Percentiles rank a stretch among this genome's conserved stretches.
Conservation (phyloP, 2,329 filamentous ascomycete species). For the Talaromyces verruculosus region DNA sequence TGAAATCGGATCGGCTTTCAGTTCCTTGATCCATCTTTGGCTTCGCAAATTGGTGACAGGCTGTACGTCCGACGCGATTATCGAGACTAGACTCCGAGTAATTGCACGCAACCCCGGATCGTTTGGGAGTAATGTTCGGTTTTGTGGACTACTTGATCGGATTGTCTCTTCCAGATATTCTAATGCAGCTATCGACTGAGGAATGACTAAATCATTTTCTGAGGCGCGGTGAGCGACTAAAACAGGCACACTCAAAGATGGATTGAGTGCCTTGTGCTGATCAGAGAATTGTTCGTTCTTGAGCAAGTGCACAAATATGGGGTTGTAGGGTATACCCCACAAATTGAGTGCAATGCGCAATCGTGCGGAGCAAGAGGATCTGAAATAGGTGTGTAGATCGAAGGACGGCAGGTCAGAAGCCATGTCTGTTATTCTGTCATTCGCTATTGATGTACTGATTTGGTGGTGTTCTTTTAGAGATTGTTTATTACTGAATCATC, state of each 20-base stretch:
- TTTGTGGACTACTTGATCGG: constrained; percentile 30
- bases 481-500: not conserved
- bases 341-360: constrained; percentile 60
- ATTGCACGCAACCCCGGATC: constrained; percentile 48
- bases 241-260: constrained; percentile 56
- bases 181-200: constrained; percentile 60
- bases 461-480: not conserved
- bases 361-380: constrained; percentile 63
- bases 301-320: constrained; percentile 55
- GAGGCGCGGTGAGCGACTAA: constrained; percentile 42
- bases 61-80: constrained; percentile 60
- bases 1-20: constrained; percentile 46
- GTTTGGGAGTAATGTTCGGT: constrained; percentile 49
- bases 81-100: constrained; percentile 55
- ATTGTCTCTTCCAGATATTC: constrained; percentile 62
- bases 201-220: constrained; percentile 42
- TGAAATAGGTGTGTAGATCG: constrained; percentile 55
- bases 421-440: not conserved
- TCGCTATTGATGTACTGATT: not conserved
- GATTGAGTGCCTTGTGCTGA: constrained; percentile 53
- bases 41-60: constrained; percentile 61
- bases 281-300: constrained; percentile 53
- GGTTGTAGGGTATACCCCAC: constrained; percentile 53
- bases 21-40: constrained; percentile 49
- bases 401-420: constrained; percentile 13